These are phyloP conservation scores for Helichrysum umbraculigerum DNA, from an alignment of 129 eudicot genomes.

Conservation along the genomic window DNA sequence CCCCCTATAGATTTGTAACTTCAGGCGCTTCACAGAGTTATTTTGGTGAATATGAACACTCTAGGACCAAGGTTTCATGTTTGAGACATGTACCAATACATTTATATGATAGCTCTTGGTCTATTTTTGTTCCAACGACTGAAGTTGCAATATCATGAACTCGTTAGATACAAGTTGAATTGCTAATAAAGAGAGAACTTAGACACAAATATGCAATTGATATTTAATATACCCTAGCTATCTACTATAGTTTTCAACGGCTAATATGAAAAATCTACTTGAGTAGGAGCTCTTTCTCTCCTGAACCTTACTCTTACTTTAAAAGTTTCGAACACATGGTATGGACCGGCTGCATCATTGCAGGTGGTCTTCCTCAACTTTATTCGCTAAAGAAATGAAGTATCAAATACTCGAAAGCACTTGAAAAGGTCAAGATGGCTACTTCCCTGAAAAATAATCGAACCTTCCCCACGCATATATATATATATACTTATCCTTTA, in stretches of 20 bases:
- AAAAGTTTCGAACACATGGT: background rate
- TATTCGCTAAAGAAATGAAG: constrained; percentile 4
- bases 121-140: background rate
- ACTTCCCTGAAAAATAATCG: background rate
- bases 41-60: background rate
- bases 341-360: background rate
- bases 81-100: background rate
- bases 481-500: background rate
- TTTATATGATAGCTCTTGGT: constrained; percentile 15
- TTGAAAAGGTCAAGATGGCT: constrained; percentile 7
- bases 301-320: background rate
- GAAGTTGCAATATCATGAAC: background rate
- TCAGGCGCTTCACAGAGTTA: background rate
- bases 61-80: background rate
- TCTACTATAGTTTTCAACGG: too few relatives aligned
- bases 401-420: constrained; percentile 13
- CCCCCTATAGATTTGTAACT: background rate
- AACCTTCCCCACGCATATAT: background rate
- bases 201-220: too few relatives aligned
- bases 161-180: too few relatives aligned
- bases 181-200: too few relatives aligned
- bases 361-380: background rate
- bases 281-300: too few relatives aligned
- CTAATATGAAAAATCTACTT: too few relatives aligned
- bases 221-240: too few relatives aligned